Evolutionary conservation across 2,329 filamentous ascomycete genomes (phyloP), one percentile per base, ranked within the genome.

Genomic region (Epicoccum nigrum): DNA sequence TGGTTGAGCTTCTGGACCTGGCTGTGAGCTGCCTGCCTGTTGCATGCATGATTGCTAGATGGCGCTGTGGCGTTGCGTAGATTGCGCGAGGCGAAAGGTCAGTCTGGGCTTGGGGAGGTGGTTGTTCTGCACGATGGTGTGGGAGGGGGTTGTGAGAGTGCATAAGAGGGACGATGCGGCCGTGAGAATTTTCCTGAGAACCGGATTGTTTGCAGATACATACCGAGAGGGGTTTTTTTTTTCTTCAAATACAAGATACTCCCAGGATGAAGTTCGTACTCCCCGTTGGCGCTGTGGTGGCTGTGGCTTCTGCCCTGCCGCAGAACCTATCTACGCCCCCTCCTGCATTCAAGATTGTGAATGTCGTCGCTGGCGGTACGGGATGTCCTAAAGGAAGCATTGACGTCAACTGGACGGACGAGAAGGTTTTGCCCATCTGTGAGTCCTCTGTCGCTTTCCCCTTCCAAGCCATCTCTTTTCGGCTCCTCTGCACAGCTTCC

Each of bases 311-410:
- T 12, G 42, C 51, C 16, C 37, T 54, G 15, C 51, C 45, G 7
- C 51, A 51, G 25, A 38, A 30, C 1, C 3, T 27, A 8, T 52
- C 46, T 31, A 32, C 55, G 19, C 51, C 62, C 20, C 70, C 69
- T 6, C 51, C 63, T 1, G 55, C 64, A 7, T 72, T 70, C 61
- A 69, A 62, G 13, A 70, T 73, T 59, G 59, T 55, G 9, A 65
- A 60, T 9, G 62, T 71, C 32, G 50, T 68, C 30, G 65, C 55
- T 8, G 70, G 68, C 28, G 70, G 70, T 46, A 70, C 67, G 2
- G 70, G 70, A 25, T 73, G 70, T 43, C 70, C 70, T 2, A 68
- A 70, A 50, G 70, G 67, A 42, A 70, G 67, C 54, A 66, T 73
- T 45, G 62, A 73, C 49, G 51, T 71, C 41, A 45, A 65, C 45